These are phyloP conservation scores for Vaccinium darrowii DNA, from an alignment of 148 eudicot genomes.

Conservation along the genomic window DNA sequence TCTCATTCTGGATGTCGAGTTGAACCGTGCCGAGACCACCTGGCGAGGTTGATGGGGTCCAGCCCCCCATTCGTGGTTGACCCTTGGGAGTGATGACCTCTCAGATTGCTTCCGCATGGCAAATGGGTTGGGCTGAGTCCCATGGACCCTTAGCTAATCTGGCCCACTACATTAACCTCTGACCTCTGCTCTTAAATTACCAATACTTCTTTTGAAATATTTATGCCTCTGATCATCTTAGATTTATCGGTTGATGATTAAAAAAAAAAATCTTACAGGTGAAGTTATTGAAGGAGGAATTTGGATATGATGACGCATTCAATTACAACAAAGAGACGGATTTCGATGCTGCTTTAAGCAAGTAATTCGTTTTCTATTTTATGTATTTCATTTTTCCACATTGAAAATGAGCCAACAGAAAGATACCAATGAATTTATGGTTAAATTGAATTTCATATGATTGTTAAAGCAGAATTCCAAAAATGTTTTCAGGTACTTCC, in stretches of 20 bases:
- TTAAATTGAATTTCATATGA: neutral
- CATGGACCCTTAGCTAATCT: too few relatives aligned
- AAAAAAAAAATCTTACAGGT: slow-evolving; percentile 21
- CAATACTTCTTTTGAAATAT: too few relatives aligned
- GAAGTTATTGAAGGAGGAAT: slow-evolving; percentile 37
- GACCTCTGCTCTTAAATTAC: neutral
- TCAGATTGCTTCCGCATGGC: too few relatives aligned
- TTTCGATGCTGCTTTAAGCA: slow-evolving; percentile 38
- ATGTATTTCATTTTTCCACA: neutral
- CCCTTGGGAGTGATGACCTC: too few relatives aligned
- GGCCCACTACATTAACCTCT: too few relatives aligned
- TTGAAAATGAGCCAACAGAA: neutral
- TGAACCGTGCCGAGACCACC: too few relatives aligned
- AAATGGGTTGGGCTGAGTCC: too few relatives aligned
- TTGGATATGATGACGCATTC: slow-evolving; percentile 40
- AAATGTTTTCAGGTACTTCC: slow-evolving; percentile 29
- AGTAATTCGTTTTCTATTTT: slow-evolving; percentile 16
- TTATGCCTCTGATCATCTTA: too few relatives aligned
- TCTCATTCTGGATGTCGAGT: too few relatives aligned
- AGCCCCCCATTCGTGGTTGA: too few relatives aligned
- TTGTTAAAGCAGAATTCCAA: neutral
- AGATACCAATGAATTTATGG: neutral
- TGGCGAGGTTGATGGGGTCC: too few relatives aligned
- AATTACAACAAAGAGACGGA: slow-evolving; percentile 36
- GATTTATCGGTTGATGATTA: too few relatives aligned